A percentile compares a stretch with the other conserved stretches of the same genome.
Conservation (phyloP, 179 eudicot genomes). For the Heliamphora pulchella region DNA sequence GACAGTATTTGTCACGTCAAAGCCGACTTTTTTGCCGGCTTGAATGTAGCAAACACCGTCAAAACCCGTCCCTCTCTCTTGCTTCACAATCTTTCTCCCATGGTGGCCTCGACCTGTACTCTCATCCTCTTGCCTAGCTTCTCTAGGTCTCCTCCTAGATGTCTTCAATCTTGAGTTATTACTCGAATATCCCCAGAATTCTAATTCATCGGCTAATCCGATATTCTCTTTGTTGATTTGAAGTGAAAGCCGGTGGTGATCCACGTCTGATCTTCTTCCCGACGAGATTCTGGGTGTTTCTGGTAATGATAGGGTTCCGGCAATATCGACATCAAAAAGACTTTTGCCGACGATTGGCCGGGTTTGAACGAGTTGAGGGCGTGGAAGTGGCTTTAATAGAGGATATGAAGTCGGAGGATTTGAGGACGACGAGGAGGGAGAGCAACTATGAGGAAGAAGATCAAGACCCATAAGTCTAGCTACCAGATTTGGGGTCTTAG, state of each 20-base stretch:
- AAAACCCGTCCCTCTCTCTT: slow-evolving; percentile 48
- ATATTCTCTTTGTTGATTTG: slow-evolving; percentile 60
- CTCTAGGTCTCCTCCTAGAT: slow-evolving; percentile 22
- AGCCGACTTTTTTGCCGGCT: too few relatives aligned
- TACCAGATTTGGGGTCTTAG: slow-evolving; percentile 72
- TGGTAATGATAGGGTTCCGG: slow-evolving; percentile 34
- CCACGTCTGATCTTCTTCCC: slow-evolving; percentile 44
- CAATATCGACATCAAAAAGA: slow-evolving; percentile 10
- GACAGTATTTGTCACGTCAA: too few relatives aligned
- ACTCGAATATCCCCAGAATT: too few relatives aligned
- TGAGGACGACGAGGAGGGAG: slow-evolving; percentile 24
- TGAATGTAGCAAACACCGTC: too few relatives aligned
- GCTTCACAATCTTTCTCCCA: slow-evolving; percentile 62
- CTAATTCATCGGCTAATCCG: slow-evolving; percentile 8
- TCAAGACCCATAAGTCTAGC: slow-evolving; percentile 96
- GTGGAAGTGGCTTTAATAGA: slow-evolving; percentile 16
- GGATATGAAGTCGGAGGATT: slow-evolving; percentile 13
- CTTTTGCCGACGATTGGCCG: background rate
- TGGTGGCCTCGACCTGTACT: slow-evolving; percentile 46
- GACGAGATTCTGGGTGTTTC: slow-evolving; percentile 47
- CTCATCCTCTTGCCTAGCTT: slow-evolving; percentile 20
- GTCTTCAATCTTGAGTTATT: slow-evolving; percentile 20
- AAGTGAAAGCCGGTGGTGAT: slow-evolving; percentile 49
- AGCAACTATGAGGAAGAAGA: slow-evolving; percentile 43
- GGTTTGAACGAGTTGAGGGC: background rate